phyloP scores from a whole-genome alignment of 2,329 filamentous ascomycete species.

The Seiridium cupressi region DNA sequence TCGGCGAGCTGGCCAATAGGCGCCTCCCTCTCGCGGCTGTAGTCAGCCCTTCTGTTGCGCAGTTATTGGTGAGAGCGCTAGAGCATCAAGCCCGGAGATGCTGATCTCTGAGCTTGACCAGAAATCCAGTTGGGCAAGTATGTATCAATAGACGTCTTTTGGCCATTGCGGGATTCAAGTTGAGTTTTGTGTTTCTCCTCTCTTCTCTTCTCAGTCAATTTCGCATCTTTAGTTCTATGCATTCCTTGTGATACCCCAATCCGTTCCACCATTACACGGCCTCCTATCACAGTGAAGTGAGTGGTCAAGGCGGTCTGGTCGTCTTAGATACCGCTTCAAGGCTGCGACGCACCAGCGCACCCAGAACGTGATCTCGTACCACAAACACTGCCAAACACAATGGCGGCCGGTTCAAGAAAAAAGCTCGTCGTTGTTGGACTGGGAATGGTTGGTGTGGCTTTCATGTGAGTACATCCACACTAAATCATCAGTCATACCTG shows the following conservation, averaged over 20 bases:
- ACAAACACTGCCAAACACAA: constrained; percentile 28
- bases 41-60: constrained; percentile 12
- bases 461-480: constrained; percentile 63
- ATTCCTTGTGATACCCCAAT: constrained; percentile 3
- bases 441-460: constrained; percentile 88
- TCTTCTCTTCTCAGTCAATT: background rate
- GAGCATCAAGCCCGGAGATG: constrained; percentile 22
- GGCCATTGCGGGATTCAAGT: background rate
- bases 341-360: too few relatives aligned
- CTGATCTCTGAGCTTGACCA: constrained; percentile 15
- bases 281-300: background rate
- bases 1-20: constrained; percentile 12
- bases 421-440: constrained; percentile 80
- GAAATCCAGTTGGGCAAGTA: background rate
- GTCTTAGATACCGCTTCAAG: too few relatives aligned
- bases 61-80: constrained; percentile 16
- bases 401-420: constrained; percentile 51
- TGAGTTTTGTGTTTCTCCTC: constrained; percentile 1
- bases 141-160: background rate
- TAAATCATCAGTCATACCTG: too few relatives aligned
- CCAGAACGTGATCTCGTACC: background rate
- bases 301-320: background rate
- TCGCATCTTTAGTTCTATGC: constrained; percentile 2
- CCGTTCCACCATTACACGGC: background rate
- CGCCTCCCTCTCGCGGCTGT: constrained; percentile 11